Percentiles rank a stretch among this genome's conserved stretches.
Conservation (phyloP, 2,329 filamentous ascomycete species). For the Dothideomycetes sp. region DNA sequence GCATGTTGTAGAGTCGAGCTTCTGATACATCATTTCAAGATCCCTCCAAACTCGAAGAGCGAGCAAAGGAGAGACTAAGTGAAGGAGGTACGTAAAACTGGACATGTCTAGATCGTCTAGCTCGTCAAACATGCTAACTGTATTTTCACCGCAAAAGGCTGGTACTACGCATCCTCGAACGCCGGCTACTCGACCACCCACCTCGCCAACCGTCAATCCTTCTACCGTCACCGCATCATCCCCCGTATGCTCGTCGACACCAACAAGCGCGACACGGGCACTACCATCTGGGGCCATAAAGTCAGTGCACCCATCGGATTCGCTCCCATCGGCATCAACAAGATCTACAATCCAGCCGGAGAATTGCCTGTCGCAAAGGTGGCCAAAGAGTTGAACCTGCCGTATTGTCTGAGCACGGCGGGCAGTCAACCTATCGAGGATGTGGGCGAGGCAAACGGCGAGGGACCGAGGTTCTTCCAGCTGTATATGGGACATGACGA, state of each 20-base stretch:
- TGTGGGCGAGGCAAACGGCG: conserved; percentile 47
- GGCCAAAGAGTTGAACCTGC: conserved; percentile 49
- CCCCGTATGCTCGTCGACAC: conserved; percentile 54
- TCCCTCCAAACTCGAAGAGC: conserved; percentile 49
- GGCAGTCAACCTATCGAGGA: conserved; percentile 49
- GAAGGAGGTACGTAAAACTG: no score
- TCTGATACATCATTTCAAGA: conserved; percentile 27
- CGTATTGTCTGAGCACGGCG: conserved; percentile 52
- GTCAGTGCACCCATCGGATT: conserved; percentile 55
- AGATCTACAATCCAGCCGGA: conserved; percentile 51
- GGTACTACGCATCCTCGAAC: conserved; percentile 51
- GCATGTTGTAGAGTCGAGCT: background rate
- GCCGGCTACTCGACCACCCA: conserved; percentile 46
- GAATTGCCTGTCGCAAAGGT: conserved; percentile 53
- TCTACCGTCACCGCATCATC: conserved; percentile 55
- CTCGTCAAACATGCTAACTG: no score
- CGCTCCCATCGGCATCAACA: conserved; percentile 56
- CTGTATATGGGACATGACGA: conserved; percentile 57
- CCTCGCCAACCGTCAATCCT: conserved; percentile 52
- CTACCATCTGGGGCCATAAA: conserved; percentile 51
- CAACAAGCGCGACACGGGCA: conserved; percentile 47
- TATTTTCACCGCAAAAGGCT: no score
- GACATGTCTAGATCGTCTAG: no score
- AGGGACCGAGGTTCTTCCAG: conserved; percentile 49
- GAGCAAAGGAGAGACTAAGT: conserved; percentile 47